Evolutionary conservation across 1,284 basidiomycete genomes (phyloP).

Genomic region (Puccinia horiana): DNA sequence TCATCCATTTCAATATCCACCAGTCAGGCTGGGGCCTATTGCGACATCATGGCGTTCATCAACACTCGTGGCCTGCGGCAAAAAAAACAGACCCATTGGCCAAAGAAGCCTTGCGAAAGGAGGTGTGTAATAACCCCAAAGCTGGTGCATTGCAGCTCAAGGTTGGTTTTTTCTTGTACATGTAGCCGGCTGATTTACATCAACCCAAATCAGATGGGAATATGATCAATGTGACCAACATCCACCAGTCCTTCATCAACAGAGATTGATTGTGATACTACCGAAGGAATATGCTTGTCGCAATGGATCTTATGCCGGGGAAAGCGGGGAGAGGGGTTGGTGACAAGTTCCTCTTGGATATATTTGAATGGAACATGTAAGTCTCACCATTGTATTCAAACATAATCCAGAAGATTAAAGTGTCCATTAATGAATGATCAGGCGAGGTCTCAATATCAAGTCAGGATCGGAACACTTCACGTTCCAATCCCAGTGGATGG

Average conservation of each 20-base stretch:
- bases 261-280: neutral
- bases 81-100: neutral
- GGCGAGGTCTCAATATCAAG: neutral
- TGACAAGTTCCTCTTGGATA: too few species aligned
- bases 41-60: neutral
- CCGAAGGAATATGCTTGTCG: neutral
- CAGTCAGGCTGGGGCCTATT: too few species aligned
- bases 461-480: neutral
- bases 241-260: neutral
- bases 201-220: too few species aligned
- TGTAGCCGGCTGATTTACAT: neutral
- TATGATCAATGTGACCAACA: too few species aligned
- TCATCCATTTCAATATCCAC: neutral
- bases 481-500: constrained; percentile 24
- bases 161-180: too few species aligned
- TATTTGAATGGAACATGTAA: too few species aligned
- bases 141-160: neutral
- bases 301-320: neutral
- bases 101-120: neutral
- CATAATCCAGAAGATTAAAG: too few species aligned
- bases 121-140: neutral
- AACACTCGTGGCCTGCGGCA: constrained; percentile 9
- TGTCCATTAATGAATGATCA: too few species aligned
- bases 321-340: neutral
- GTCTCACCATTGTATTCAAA: too few species aligned